A percentile compares a stretch with the other conserved stretches of the same genome.
These are phyloP conservation scores for Stachybotrys chartarum DNA, from an alignment of 2,329 filamentous ascomycete genomes.

Conservation along the genomic window DNA sequence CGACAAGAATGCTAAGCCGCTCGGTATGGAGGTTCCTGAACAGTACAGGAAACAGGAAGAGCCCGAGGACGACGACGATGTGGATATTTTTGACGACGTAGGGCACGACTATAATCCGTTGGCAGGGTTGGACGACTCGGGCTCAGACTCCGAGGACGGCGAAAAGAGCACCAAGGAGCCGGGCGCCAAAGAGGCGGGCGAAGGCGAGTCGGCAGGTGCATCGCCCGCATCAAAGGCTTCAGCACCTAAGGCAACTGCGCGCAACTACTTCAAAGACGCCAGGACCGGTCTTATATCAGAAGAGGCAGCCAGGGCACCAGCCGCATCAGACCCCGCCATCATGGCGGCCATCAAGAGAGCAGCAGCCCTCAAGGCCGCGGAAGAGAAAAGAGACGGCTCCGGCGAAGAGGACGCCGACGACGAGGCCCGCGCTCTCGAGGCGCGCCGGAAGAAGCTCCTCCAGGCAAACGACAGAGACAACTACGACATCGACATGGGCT, in stretches of 20 bases:
- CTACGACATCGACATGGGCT: slow-evolving; percentile 90
- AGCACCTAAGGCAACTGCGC: slow-evolving; percentile 27
- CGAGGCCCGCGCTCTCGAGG: slow-evolving; percentile 47
- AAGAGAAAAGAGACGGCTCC: slow-evolving; percentile 16
- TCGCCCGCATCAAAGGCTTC: slow-evolving; percentile 14
- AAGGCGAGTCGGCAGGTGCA: slow-evolving; percentile 12
- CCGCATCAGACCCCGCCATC: slow-evolving; percentile 68
- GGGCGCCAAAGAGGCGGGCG: slow-evolving; percentile 9
- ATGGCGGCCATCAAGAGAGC: slow-evolving; percentile 83
- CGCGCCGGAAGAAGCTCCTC: slow-evolving; percentile 68
- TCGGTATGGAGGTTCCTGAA: slow-evolving; percentile 61
- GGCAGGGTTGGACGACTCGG: slow-evolving; percentile 44
- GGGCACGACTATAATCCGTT: slow-evolving; percentile 63
- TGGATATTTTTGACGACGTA: slow-evolving; percentile 59
- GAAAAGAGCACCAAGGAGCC: slow-evolving; percentile 29
- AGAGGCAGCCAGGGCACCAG: slow-evolving; percentile 42
- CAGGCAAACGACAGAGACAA: slow-evolving; percentile 70
- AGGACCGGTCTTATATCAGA: slow-evolving; percentile 48
- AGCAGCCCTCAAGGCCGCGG: slow-evolving; percentile 51
- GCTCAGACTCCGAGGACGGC: slow-evolving; percentile 37
- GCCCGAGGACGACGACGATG: slow-evolving; percentile 44
- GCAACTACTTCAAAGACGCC: slow-evolving; percentile 58
- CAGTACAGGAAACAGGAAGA: slow-evolving; percentile 41
- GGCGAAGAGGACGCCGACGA: slow-evolving; percentile 14
- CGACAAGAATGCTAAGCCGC: slow-evolving; percentile 47